Evolutionary conservation across 441 rosid species (phyloP), one percentile per base, ranked within the genome.

Genomic region (Populus tomentosa): DNA sequence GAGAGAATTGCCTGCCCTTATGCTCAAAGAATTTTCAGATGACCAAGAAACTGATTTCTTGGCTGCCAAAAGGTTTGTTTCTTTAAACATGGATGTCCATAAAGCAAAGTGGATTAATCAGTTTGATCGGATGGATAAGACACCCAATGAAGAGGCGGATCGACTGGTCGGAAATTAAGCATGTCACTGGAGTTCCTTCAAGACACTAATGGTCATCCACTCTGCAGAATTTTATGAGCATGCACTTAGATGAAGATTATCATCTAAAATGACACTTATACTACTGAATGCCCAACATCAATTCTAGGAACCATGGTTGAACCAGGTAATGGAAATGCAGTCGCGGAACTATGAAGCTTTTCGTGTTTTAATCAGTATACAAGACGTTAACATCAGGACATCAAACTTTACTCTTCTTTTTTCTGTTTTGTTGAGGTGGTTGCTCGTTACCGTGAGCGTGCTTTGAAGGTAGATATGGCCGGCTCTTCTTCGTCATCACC

Each of bases 161-260:
- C 77, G 71, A 11, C 77, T 80, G 26, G 85, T 83, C 56, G 78
- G 85, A 74, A 64, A 36, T 42, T 7, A 63, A 40, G 46, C 23
- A 21, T 11, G 7, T 20, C 67, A 28, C 35, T n/a, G n/a, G 14
- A 18, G 36, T n/a, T 33, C 28, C 14, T 50, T 50, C 59, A 50
- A 50, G n/a, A 16, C n/a, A 1, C 7, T 50, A 16, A 16, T 50
- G 59, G 59, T 0, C n/a, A 14, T 50, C 59, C 59, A 50, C 59
- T 50, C 59, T 50, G 59, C 59, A 16, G n/a, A 50, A 14, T 4
- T 50, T 50, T 50, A 50, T 16, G 59, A 50, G 59, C 59, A 50
- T 50, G 0, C 59, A 50, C 6, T 50, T 50, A 16, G n/a, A 50
- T 50, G 59, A 50, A 50, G 59, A 50, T 50, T 50, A 50, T 16